Evolutionary conservation across 1,284 basidiomycete species (phyloP).

Genomic region (Microstroma glucosiphilum): DNA sequence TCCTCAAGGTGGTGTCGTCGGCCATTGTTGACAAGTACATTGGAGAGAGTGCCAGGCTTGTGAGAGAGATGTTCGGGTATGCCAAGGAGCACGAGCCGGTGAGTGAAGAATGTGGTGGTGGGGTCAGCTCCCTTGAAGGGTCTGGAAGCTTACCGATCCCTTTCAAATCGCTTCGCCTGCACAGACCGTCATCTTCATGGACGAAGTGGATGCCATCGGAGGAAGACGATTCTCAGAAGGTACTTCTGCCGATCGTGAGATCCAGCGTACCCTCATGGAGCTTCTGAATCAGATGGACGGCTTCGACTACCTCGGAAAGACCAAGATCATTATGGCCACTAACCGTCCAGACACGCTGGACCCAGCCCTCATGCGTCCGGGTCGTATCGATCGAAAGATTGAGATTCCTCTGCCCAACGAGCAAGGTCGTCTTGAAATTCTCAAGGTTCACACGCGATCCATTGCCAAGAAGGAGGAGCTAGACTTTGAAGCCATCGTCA

Average conservation of each 20-base stretch:
- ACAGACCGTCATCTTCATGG: constrained; percentile 81
- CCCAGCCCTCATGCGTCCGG: constrained; percentile 90
- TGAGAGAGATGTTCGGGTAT: constrained; percentile 97
- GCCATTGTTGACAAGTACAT: constrained; percentile 99
- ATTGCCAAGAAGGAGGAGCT: constrained; percentile 74
- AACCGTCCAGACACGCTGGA: constrained; percentile 67
- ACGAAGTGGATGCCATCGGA: constrained; percentile 68
- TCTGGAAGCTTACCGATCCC: too few species aligned
- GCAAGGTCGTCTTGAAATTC: constrained; percentile 83
- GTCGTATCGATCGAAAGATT: constrained; percentile 93
- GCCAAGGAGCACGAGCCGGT: constrained; percentile 86
- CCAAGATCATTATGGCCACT: constrained; percentile 85
- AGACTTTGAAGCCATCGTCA: constrained; percentile 59
- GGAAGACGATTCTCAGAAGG: constrained; percentile 89
- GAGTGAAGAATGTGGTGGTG: not conserved
- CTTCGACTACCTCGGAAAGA: constrained; percentile 90
- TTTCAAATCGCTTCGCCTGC: not conserved
- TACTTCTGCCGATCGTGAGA: constrained; percentile 95
- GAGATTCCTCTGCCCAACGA: constrained; percentile 98
- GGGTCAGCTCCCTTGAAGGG: too few species aligned
- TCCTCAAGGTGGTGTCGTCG: constrained; percentile 97
- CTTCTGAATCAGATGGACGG: constrained; percentile 99
- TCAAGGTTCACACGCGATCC: constrained; percentile 92
- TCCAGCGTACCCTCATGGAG: constrained; percentile 99
- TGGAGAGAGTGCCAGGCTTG: constrained; percentile 88